A percentile compares a stretch with the other conserved stretches of the same genome.
These are phyloP conservation scores for Phyllosticta paracitricarpa DNA, from an alignment of 2,329 filamentous ascomycete species.

Conservation along the genomic window DNA sequence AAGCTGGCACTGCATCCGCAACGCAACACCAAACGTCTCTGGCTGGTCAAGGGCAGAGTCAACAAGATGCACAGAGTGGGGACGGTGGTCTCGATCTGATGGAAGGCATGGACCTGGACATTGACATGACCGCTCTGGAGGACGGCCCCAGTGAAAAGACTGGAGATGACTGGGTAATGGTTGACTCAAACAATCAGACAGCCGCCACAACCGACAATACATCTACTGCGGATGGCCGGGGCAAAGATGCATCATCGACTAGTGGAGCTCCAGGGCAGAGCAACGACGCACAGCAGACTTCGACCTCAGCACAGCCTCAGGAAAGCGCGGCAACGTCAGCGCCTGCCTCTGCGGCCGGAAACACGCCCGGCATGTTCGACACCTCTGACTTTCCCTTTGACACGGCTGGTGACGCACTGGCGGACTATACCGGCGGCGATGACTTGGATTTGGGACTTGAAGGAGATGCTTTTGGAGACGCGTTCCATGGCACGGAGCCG, in stretches of 20 bases:
- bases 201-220: neutral
- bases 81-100: conserved; percentile 21
- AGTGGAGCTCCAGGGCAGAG: conserved; percentile 8
- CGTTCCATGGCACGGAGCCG: conserved; percentile 30
- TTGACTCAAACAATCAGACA: conserved; percentile 12
- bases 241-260: conserved; percentile 14
- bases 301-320: neutral
- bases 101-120: conserved; percentile 28
- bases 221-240: conserved; percentile 12
- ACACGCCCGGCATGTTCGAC: conserved; percentile 27
- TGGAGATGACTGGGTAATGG: conserved; percentile 25
- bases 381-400: conserved; percentile 28
- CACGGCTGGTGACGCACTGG: conserved; percentile 29
- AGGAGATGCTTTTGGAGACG: conserved; percentile 30
- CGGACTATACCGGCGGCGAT: conserved; percentile 25
- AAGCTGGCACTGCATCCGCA: conserved; percentile 43
- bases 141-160: conserved; percentile 20
- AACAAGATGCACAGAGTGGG: conserved; percentile 17
- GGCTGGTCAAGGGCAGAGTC: conserved; percentile 8
- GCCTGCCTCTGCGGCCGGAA: conserved; percentile 17
- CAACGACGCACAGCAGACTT: neutral
- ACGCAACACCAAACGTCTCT: neutral
- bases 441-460: conserved; percentile 29
- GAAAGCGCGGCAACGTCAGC: conserved; percentile 2
- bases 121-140: conserved; percentile 50